Evolutionary conservation across 2,329 filamentous ascomycete species (phyloP).

Genomic region (Ampelomyces quisqualis): DNA sequence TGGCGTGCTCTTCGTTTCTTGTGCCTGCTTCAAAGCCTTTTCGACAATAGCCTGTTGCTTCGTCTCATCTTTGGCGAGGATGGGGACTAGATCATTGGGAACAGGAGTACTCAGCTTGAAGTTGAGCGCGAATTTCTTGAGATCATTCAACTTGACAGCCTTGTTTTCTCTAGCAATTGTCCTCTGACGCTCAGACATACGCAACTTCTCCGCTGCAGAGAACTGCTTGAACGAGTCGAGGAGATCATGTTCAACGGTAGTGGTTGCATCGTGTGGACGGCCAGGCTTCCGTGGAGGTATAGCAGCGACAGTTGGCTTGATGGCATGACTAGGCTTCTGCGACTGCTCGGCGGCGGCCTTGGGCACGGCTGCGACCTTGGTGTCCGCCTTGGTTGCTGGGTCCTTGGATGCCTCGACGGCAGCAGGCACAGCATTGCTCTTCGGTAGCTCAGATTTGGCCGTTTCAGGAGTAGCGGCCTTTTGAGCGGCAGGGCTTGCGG

Average conservation of each 20-base stretch:
- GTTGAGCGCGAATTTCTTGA: constrained; percentile 90
- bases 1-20: constrained; percentile 50
- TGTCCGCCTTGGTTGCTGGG: constrained; percentile 16
- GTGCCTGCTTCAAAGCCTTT: constrained; percentile 75
- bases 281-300: constrained; percentile 42
- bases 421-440: constrained; percentile 5
- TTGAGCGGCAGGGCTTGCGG: constrained; percentile 24
- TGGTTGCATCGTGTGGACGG: constrained; percentile 55
- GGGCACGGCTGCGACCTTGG: constrained; percentile 18
- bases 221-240: constrained; percentile 66
- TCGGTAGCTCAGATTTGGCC: constrained; percentile 15
- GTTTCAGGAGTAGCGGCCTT: constrained; percentile 22
- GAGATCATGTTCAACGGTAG: constrained; percentile 62
- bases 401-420: constrained; percentile 22
- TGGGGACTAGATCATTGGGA: constrained; percentile 85
- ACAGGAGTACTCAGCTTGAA: constrained; percentile 96
- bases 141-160: constrained; percentile 86
- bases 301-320: constrained; percentile 31
- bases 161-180: constrained; percentile 69
- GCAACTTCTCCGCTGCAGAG: constrained; percentile 61
- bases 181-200: constrained; percentile 57
- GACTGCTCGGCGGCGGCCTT: constrained; percentile 27
- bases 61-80: constrained; percentile 91
- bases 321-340: constrained; percentile 31
- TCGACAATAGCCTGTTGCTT: constrained; percentile 94